Conservation (phyloP, 192 early-diverging fungal genomes). For the Gamsiella multidivaricata region DNA sequence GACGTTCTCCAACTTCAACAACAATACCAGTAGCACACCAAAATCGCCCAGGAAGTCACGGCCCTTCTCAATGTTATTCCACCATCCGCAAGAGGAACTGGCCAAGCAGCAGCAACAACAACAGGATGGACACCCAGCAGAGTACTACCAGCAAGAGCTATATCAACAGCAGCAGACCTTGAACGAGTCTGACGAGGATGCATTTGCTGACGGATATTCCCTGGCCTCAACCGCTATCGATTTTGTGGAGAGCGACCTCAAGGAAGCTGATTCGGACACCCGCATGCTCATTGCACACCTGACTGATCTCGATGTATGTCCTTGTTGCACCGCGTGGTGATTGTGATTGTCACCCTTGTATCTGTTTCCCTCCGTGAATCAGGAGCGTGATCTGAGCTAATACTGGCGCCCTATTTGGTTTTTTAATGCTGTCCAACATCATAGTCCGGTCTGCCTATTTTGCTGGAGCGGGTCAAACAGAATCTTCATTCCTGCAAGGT, state of each 20-base stretch:
- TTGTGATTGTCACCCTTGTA: no score
- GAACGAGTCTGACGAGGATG: slow-evolving; percentile 52
- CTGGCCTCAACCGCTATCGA: slow-evolving; percentile 15
- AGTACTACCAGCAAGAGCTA: slow-evolving; percentile 2
- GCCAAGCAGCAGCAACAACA: slow-evolving; percentile 6
- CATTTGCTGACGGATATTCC: slow-evolving; percentile 22
- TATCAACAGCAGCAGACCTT: slow-evolving; percentile 14
- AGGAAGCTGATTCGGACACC: slow-evolving; percentile 35
- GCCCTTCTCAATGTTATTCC: slow-evolving; percentile 55
- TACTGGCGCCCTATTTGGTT: slow-evolving; percentile 1
- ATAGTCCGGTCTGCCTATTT: slow-evolving; percentile 73
- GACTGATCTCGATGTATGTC: slow-evolving; percentile 56
- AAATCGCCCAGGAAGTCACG: slow-evolving; percentile 40
- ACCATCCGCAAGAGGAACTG: slow-evolving; percentile 48
- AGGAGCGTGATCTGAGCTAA: no score
- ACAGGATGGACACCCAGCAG: neutral
- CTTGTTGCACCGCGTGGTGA: no score
- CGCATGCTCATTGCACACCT: slow-evolving; percentile 44
- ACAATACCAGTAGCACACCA: slow-evolving; percentile 8
- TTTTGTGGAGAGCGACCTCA: slow-evolving; percentile 41
- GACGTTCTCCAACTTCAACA: neutral
- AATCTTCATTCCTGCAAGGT: slow-evolving; percentile 76
- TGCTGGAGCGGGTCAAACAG: slow-evolving; percentile 78
- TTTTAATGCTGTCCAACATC: no score
- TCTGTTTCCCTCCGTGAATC: no score